Percentiles rank a stretch among this genome's conserved stretches.
Conservation (phyloP, 768 basidiomycete species). For the Scleroderma citrinum region DNA sequence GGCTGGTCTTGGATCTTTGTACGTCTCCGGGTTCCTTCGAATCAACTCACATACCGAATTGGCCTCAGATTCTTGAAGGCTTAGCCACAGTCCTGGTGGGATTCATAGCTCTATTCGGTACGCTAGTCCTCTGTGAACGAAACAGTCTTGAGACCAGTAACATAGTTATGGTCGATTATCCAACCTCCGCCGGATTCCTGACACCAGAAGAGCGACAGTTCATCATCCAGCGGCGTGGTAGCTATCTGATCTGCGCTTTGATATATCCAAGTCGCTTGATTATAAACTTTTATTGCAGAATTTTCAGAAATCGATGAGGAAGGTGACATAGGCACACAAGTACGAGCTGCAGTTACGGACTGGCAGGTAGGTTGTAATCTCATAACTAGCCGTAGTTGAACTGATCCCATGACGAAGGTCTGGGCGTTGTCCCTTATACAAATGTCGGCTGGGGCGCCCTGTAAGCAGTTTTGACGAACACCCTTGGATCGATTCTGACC, state of each 20-base stretch:
- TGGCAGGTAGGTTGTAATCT: slow-evolving; percentile 48
- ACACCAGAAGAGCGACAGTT: slow-evolving; percentile 55
- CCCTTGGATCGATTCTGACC: neutral
- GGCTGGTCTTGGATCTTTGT: slow-evolving; percentile 65
- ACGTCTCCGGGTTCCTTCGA: slow-evolving; percentile 11
- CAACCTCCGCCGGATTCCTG: slow-evolving; percentile 51
- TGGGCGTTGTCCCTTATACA: slow-evolving; percentile 48
- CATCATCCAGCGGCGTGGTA: slow-evolving; percentile 52
- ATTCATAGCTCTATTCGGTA: slow-evolving; percentile 43
- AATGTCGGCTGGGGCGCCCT: slow-evolving; percentile 50
- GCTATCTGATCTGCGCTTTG: neutral
- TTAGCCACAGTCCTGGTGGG: slow-evolving; percentile 54
- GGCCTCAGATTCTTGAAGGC: slow-evolving; percentile 53
- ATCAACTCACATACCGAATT: neutral
- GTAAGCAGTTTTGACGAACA: slow-evolving; percentile 34
- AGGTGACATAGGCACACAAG: slow-evolving; percentile 46
- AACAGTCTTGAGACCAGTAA: neutral
- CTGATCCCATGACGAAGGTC: neutral
- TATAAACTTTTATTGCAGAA: slow-evolving; percentile 44
- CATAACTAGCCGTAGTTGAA: neutral
- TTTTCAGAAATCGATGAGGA: slow-evolving; percentile 51
- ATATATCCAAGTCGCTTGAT: neutral
- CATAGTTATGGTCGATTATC: slow-evolving; percentile 58
- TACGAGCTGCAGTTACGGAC: slow-evolving; percentile 49
- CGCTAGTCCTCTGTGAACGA: slow-evolving; percentile 6